Conservation (phyloP, 805 yeast genomes). For the Grigorovia jiainica region DNA sequence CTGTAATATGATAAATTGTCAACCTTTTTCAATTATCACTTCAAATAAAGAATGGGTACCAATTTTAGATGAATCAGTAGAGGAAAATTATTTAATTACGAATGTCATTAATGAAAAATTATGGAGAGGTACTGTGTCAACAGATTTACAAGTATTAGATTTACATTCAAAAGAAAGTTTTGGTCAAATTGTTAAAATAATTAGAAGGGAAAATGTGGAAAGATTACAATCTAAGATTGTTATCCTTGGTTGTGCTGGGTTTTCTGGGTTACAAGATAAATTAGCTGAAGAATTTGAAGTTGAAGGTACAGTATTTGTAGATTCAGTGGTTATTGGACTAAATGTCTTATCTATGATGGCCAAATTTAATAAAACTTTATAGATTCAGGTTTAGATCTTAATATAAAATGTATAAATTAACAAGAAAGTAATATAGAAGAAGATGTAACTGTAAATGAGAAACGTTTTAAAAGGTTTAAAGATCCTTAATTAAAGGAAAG, state of each 20-base stretch:
- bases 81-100: slow-evolving; percentile 5
- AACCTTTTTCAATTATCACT: slow-evolving; percentile 17
- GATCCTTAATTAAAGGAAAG: no score
- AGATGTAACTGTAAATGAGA: no score
- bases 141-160: slow-evolving; percentile 16
- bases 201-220: slow-evolving; percentile 11
- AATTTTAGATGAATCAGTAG: slow-evolving; percentile 13
- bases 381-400: no score
- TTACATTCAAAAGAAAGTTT: slow-evolving; percentile 10
- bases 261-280: slow-evolving; percentile 13
- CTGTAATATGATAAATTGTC: slow-evolving; percentile 8
- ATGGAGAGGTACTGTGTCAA: slow-evolving; percentile 19
- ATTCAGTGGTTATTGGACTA: slow-evolving; percentile 9
- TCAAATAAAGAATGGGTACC: slow-evolving; percentile 21
- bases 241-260: slow-evolving; percentile 24
- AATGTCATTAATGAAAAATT: slow-evolving; percentile 1
- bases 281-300: slow-evolving; percentile 4
- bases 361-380: slow-evolving; percentile 2
- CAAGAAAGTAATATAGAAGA: neutral
- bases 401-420: neutral
- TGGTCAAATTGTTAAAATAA: slow-evolving; percentile 10
- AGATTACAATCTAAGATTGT: slow-evolving; percentile 10
- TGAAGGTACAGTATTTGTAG: slow-evolving; percentile 6
- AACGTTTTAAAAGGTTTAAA: no score
- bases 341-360: slow-evolving; percentile 5